A percentile compares a stretch with the other conserved stretches of the same genome.
Evolutionary conservation across 2,329 filamentous ascomycete genomes (phyloP).

Genomic region (Phyllosticta ampelicida): DNA sequence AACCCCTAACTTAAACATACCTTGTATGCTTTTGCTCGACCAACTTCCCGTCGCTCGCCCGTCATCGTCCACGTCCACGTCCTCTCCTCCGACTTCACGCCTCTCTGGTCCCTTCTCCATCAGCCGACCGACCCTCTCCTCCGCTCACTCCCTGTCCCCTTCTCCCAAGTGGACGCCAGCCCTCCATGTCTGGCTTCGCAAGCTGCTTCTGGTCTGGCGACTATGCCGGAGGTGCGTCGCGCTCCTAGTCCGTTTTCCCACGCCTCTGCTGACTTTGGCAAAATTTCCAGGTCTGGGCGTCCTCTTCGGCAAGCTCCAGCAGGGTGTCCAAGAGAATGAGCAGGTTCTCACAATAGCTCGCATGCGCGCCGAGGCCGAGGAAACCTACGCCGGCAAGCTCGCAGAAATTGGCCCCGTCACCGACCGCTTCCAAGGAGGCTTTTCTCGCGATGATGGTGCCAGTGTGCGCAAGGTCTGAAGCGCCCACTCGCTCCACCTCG

Average conservation of each 20-base stretch:
- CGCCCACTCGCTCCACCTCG: neutral
- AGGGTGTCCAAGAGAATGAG: constrained; percentile 89
- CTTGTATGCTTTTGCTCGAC: neutral
- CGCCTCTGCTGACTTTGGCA: constrained; percentile 16
- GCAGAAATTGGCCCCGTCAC: constrained; percentile 71
- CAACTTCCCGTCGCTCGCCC: neutral
- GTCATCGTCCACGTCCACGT: neutral
- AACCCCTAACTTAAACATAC: neutral
- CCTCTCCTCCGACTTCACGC: neutral
- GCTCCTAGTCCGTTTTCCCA: constrained; percentile 5
- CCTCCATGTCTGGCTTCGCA: constrained; percentile 51
- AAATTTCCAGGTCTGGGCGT: constrained; percentile 59
- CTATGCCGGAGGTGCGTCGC: constrained; percentile 73
- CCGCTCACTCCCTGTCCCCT: neutral
- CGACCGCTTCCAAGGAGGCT: constrained; percentile 74
- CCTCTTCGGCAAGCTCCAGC: constrained; percentile 91
- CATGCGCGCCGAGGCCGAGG: constrained; percentile 92
- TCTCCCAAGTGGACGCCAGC: constrained; percentile 5
- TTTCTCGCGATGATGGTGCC: constrained; percentile 84
- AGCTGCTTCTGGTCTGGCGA: constrained; percentile 97
- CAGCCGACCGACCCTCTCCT: neutral
- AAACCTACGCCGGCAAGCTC: constrained; percentile 71
- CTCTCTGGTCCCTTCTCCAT: neutral
- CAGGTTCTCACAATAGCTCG: constrained; percentile 86
- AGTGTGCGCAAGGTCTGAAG: constrained; percentile 76